Percentiles rank a stretch among this genome's conserved stretches.
These are phyloP conservation scores for Raddia distichophylla DNA, from an alignment of 176 grass and related monocot genomes.

Conservation along the genomic window DNA sequence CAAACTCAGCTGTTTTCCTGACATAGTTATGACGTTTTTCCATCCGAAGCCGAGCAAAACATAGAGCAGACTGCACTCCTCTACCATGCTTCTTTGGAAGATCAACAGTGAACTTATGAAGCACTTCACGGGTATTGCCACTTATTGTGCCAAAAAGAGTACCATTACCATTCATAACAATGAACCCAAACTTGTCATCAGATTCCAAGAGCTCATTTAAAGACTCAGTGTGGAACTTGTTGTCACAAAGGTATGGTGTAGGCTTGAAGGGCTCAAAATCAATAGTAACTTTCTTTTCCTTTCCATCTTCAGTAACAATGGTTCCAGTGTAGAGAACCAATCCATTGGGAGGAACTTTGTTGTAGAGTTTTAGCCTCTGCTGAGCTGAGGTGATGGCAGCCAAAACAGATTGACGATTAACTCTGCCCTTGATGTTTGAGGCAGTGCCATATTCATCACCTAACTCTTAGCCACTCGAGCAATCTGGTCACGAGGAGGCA, in stretches of 20 bases:
- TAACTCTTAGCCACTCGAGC: slow-evolving; percentile 59
- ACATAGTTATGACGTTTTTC: slow-evolving; percentile 63
- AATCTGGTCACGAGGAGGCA: slow-evolving; percentile 60
- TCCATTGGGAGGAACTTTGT: slow-evolving; percentile 59
- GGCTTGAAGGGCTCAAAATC: slow-evolving; percentile 68
- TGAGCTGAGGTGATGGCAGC: slow-evolving; percentile 59
- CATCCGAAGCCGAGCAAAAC: slow-evolving; percentile 64
- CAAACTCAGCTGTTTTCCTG: slow-evolving; percentile 59
- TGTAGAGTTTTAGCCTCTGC: slow-evolving; percentile 64
- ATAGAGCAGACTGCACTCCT: slow-evolving; percentile 59
- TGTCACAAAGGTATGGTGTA: slow-evolving; percentile 57
- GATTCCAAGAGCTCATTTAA: slow-evolving; percentile 60
- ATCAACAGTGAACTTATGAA: slow-evolving; percentile 63
- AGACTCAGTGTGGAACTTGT: slow-evolving; percentile 62
- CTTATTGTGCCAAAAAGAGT: slow-evolving; percentile 63
- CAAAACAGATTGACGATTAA: slow-evolving; percentile 60
- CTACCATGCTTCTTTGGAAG: slow-evolving; percentile 63
- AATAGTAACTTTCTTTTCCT: slow-evolving; percentile 64
- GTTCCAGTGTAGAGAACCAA: slow-evolving; percentile 68
- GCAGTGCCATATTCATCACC: slow-evolving; percentile 63
- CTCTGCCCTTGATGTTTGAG: slow-evolving; percentile 64
- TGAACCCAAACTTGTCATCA: slow-evolving; percentile 62
- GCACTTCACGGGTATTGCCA: slow-evolving; percentile 59
- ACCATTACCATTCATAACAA: slow-evolving; percentile 66
- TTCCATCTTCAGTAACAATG: slow-evolving; percentile 61